Evolutionary conservation across 1,139 yeast genomes (phyloP).

Genomic region (Nakaseomyces delphensis): DNA sequence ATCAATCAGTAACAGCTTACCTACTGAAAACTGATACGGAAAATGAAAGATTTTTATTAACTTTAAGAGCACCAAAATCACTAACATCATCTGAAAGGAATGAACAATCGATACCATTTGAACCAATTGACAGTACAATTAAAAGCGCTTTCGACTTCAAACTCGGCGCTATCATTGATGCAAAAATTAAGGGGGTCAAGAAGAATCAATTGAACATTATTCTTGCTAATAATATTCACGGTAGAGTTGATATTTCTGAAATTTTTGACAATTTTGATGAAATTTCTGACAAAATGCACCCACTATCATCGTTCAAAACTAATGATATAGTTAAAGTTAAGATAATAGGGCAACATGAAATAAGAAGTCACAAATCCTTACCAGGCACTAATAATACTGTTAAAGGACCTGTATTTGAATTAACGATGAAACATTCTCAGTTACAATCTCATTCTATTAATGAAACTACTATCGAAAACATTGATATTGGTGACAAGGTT

Average conservation of each 20-base stretch:
- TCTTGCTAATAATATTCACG: conserved; percentile 71
- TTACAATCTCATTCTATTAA: conserved; percentile 37
- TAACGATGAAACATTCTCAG: conserved; percentile 45
- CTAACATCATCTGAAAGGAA: conserved; percentile 10
- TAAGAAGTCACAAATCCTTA: conserved; percentile 57
- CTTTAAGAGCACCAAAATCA: conserved; percentile 38
- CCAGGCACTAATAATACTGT: conserved; percentile 58
- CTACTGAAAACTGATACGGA: conserved; percentile 58
- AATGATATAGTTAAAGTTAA: conserved; percentile 55
- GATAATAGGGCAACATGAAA: conserved; percentile 72
- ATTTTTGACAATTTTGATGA: conserved; percentile 49
- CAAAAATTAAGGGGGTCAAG: conserved; percentile 53
- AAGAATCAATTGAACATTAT: conserved; percentile 68
- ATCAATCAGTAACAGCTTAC: conserved; percentile 62
- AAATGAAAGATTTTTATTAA: conserved; percentile 60
- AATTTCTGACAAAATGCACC: conserved; percentile 50
- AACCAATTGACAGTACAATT: conserved; percentile 54
- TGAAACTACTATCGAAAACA: conserved; percentile 38
- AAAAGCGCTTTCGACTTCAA: conserved; percentile 43
- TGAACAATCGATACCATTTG: conserved; percentile 28
- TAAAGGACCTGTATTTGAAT: conserved; percentile 54
- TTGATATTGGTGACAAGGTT: conserved; percentile 48
- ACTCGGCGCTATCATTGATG: conserved; percentile 57
- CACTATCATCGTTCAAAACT: conserved; percentile 50
- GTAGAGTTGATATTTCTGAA: conserved; percentile 72